A percentile compares a stretch with the other conserved stretches of the same genome.
These are phyloP conservation scores for Cyberlindnera galapagoensis DNA, from an alignment of 805 yeast species.

Conservation along the genomic window DNA sequence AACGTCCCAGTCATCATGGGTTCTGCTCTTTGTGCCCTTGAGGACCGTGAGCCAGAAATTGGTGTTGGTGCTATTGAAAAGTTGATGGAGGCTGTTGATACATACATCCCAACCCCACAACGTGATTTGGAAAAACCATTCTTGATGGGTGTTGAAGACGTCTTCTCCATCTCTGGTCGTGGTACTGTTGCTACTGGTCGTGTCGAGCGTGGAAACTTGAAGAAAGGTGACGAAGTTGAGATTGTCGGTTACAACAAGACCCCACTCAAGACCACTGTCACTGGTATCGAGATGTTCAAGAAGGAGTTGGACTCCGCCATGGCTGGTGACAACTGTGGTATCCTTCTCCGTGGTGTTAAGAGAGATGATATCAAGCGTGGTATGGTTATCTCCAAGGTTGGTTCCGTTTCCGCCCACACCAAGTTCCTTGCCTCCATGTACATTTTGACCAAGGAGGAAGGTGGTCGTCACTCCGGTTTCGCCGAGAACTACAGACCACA, in stretches of 20 bases:
- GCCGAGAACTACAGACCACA: conserved; percentile 98
- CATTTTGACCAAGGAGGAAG: conserved; percentile 92
- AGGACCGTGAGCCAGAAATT: conserved; percentile 81
- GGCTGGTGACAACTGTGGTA: conserved; percentile 99
- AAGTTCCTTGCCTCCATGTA: conserved; percentile 92
- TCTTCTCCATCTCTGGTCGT: conserved; percentile 98
- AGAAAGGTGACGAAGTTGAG: conserved; percentile 98
- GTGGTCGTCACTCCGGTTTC: conserved; percentile 98
- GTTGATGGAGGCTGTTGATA: conserved; percentile 89
- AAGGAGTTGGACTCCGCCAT: conserved; percentile 95
- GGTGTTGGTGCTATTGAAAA: conserved; percentile 80
- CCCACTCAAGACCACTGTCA: conserved; percentile 88
- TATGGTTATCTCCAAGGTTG: conserved; percentile 94
- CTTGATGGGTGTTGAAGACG: conserved; percentile 95
- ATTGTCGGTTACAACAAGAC: conserved; percentile 86
- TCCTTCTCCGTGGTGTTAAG: conserved; percentile 94
- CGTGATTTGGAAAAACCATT: conserved; percentile 96
- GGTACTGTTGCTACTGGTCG: conserved; percentile 99
- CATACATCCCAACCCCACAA: conserved; percentile 89
- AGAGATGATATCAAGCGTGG: conserved; percentile 97
- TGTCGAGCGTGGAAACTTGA: conserved; percentile 95
- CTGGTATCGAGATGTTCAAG: conserved; percentile 99
- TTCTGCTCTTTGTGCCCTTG: conserved; percentile 95
- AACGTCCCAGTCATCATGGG: conserved; percentile 98
- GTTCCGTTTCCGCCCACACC: conserved; percentile 85